Conservation (phyloP, 2,329 filamentous ascomycete genomes). For the Pseudogymnoascus sp. region DNA sequence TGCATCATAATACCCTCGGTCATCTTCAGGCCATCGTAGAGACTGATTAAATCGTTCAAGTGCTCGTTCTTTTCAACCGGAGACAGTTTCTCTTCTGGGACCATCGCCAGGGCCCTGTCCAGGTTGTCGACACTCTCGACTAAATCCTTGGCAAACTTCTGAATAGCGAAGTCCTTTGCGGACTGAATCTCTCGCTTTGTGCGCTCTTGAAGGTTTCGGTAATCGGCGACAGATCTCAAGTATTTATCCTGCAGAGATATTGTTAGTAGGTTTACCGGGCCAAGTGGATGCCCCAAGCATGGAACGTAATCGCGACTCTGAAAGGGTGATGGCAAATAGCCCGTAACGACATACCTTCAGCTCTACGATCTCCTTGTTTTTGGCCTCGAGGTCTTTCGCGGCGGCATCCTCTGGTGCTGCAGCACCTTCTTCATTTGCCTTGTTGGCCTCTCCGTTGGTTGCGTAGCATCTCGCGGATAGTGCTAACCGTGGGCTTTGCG, state of each 20-base stretch:
- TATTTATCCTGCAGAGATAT: constrained; percentile 67
- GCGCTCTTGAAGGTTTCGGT: constrained; percentile 94
- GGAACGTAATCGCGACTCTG: not conserved
- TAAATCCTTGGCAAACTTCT: constrained; percentile 87
- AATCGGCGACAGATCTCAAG: constrained; percentile 88
- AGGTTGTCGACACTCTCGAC: constrained; percentile 96
- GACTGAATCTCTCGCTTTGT: constrained; percentile 82
- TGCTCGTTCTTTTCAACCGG: constrained; percentile 41
- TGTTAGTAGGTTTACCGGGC: not conserved
- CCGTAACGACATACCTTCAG: constrained; percentile 60
- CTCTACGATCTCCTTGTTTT: constrained; percentile 65
- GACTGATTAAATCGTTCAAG: constrained; percentile 63
- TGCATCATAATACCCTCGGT: constrained; percentile 80
- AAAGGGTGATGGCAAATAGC: not conserved
- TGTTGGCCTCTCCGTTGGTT: constrained; percentile 36
- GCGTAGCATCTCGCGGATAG: constrained; percentile 26
- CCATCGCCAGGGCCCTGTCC: constrained; percentile 78
- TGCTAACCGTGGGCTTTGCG: constrained; percentile 14
- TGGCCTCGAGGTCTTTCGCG: constrained; percentile 61
- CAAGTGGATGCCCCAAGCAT: not conserved
- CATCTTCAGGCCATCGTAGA: constrained; percentile 91
- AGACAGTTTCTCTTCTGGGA: constrained; percentile 64
- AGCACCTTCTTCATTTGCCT: constrained; percentile 31
- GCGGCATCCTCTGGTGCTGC: constrained; percentile 38
- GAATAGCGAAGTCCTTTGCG: constrained; percentile 87